Conservation (phyloP, 2,329 filamentous ascomycete genomes). For the Bisporella sp. region DNA sequence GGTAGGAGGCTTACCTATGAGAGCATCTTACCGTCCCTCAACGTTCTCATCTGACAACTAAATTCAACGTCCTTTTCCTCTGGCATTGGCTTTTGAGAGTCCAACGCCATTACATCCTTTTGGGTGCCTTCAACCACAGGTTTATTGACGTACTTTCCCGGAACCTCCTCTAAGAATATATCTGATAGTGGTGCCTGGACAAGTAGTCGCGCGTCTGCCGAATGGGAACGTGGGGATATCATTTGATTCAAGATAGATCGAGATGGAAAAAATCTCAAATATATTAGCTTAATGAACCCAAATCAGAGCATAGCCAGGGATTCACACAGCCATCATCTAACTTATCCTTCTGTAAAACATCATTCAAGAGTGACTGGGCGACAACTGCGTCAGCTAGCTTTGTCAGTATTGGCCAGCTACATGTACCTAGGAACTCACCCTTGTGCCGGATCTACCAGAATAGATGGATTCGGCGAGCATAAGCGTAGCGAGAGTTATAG, state of each 20-base stretch:
- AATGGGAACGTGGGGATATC: background rate
- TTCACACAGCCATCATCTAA: background rate
- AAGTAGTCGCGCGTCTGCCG: background rate
- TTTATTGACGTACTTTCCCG: background rate
- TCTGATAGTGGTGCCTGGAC: background rate
- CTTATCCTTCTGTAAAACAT: background rate
- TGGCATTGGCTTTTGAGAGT: background rate
- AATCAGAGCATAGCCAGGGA: background rate
- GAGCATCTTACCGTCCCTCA: background rate
- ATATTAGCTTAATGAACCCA: too few species aligned
- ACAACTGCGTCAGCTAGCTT: background rate
- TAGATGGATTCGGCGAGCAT: background rate
- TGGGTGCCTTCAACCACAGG: background rate
- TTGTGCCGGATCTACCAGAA: background rate
- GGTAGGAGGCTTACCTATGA: background rate
- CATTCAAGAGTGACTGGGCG: background rate
- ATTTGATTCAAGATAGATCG: background rate
- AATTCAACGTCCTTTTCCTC: background rate
- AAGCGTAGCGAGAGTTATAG: conserved; percentile 24
- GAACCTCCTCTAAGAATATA: background rate
- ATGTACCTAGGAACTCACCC: background rate
- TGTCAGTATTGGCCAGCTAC: too few species aligned
- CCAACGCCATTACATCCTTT: background rate
- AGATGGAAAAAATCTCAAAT: background rate
- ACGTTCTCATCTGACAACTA: background rate